phyloP scores from a whole-genome alignment of 2,329 filamentous ascomycete genomes.

The Trichophyton rubrum region DNA sequence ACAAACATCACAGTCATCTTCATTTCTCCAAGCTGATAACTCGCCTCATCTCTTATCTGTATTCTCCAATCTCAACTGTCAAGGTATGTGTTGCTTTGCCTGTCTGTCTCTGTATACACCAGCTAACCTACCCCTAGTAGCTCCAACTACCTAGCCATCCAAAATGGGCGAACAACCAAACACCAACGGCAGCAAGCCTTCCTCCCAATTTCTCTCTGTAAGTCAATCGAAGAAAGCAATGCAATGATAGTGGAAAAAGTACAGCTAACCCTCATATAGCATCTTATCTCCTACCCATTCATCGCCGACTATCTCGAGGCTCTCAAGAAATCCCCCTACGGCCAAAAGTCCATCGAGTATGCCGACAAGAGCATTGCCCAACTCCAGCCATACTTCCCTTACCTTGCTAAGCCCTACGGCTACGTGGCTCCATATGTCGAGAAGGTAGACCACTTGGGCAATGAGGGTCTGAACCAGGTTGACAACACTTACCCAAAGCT shows the following conservation, averaged over 20 bases:
- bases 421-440: constrained; percentile 75
- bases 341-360: constrained; percentile 67
- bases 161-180: constrained; percentile 34
- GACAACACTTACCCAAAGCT: constrained; percentile 60
- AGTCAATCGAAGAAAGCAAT: constrained; percentile 6
- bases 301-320: constrained; percentile 65
- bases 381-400: constrained; percentile 65
- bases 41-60: no score
- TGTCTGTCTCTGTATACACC: neutral
- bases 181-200: constrained; percentile 39
- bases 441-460: constrained; percentile 66
- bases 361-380: constrained; percentile 62
- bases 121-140: neutral
- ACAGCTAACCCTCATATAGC: constrained; percentile 40
- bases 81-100: neutral
- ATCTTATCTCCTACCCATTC: constrained; percentile 72
- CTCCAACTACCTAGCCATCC: neutral
- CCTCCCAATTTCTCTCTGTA: constrained; percentile 37
- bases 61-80: neutral
- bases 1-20: neutral
- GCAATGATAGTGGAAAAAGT: neutral
- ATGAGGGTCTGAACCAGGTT: constrained; percentile 56
- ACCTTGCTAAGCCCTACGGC: constrained; percentile 64
- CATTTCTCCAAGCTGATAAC: neutral
- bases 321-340: constrained; percentile 71